Conservation (phyloP, 768 basidiomycete genomes). For the Dentipellis fragilis region DNA sequence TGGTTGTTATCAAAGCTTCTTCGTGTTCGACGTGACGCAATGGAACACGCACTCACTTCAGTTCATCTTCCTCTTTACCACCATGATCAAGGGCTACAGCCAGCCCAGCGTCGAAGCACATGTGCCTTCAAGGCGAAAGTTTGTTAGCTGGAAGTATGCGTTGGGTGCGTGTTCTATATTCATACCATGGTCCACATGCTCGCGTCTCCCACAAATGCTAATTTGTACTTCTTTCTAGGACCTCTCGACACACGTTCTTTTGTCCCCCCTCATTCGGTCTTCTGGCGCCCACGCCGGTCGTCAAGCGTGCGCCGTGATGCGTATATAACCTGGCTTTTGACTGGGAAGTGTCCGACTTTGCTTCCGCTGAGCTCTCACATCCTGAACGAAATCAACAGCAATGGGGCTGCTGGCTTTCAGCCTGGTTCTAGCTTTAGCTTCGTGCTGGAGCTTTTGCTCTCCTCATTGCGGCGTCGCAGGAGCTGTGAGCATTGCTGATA, state of each 20-base stretch:
- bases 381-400: not conserved
- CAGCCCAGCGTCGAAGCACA: no score
- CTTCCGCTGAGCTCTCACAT: not conserved
- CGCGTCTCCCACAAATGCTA: not conserved
- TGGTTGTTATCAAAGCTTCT: no score
- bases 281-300: not conserved
- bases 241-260: not conserved
- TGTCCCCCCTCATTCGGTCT: conserved; percentile 6
- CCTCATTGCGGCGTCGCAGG: not conserved
- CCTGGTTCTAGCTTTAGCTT: not conserved
- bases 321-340: not conserved
- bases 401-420: not conserved
- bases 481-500: conserved; percentile 16
- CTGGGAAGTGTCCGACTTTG: not conserved
- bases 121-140: no score
- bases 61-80: no score
- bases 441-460: not conserved
- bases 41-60: no score
- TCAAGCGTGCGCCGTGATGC: not conserved
- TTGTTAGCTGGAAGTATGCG: not conserved
- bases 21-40: no score
- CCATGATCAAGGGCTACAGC: no score
- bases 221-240: not conserved
- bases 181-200: not conserved
- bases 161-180: conserved; percentile 17